A percentile compares a stretch with the other conserved stretches of the same genome.
These are phyloP conservation scores for Castanopsis chinensis DNA, from an alignment of 306 rosid species.

Conservation along the genomic window DNA sequence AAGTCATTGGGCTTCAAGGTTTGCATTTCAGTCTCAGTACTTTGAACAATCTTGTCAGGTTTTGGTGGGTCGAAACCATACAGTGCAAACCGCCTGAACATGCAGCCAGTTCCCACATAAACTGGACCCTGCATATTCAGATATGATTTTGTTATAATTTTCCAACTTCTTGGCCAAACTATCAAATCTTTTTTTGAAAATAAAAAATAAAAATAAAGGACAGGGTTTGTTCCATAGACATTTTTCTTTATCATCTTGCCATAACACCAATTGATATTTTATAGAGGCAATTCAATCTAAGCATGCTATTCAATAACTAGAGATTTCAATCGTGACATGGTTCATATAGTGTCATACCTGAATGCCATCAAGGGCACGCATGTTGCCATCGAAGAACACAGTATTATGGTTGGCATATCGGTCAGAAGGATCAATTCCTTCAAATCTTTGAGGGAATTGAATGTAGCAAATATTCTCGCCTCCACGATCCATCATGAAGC, in stretches of 20 bases:
- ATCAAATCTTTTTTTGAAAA: not conserved
- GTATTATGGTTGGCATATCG: conserved; percentile 56
- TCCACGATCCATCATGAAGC: conserved; percentile 61
- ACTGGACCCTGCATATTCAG: conserved; percentile 56
- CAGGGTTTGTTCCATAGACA: no score
- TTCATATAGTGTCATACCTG: conserved; percentile 12
- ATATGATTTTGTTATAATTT: not conserved
- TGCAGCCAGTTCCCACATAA: conserved; percentile 88
- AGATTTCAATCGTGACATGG: no score
- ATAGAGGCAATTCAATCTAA: no score
- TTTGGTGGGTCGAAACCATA: conserved; percentile 83
- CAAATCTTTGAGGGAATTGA: conserved; percentile 60
- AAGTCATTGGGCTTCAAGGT: conserved; percentile 48
- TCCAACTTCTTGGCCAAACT: not conserved
- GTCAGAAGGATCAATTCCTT: conserved; percentile 58
- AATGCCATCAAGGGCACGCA: conserved; percentile 57
- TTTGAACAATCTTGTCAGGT: conserved; percentile 15
- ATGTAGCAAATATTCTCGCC: conserved; percentile 54
- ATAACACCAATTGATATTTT: no score
- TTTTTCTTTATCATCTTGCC: no score
- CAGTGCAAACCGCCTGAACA: conserved; percentile 81
- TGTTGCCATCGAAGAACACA: conserved; percentile 55
- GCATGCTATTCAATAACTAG: no score
- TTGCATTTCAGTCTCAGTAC: conserved; percentile 27
- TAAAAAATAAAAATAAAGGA: not conserved